These are phyloP conservation scores for Populus nigra DNA, from an alignment of 345 rosid genomes.

Conservation along the genomic window DNA sequence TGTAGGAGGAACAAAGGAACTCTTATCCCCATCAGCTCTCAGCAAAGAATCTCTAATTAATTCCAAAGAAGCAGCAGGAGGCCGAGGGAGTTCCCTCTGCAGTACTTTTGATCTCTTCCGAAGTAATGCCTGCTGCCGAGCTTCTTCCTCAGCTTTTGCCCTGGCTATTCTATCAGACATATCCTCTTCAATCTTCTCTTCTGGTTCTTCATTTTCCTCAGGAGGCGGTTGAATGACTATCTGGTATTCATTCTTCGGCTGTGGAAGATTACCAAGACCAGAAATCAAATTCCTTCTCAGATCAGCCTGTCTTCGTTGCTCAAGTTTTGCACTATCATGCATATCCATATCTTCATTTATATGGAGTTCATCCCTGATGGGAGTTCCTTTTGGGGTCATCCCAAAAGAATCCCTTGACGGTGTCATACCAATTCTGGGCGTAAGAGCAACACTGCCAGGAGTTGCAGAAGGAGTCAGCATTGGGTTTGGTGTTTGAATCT, in stretches of 20 bases:
- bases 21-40: conserved; percentile 83
- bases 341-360: conserved; percentile 91
- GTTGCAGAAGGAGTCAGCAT: conserved; percentile 90
- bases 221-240: conserved; percentile 74
- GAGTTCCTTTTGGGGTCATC: conserved; percentile 90
- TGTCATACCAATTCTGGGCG: conserved; percentile 92
- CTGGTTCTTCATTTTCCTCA: conserved; percentile 83
- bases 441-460: conserved; percentile 72
- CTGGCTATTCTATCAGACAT: conserved; percentile 93
- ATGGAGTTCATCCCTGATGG: conserved; percentile 92
- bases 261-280: conserved; percentile 85
- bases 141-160: conserved; percentile 94
- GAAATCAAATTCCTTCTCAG: conserved; percentile 66
- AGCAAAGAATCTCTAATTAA: conserved; percentile 74
- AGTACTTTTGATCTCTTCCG: conserved; percentile 95
- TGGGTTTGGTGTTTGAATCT: conserved; percentile 89
- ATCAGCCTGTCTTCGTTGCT: conserved; percentile 77
- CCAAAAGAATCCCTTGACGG: conserved; percentile 88
- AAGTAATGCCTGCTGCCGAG: conserved; percentile 72
- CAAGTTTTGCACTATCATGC: conserved; percentile 69
- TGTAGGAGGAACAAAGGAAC: conserved; percentile 90
- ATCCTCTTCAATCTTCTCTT: conserved; percentile 95
- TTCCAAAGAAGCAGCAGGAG: conserved; percentile 85
- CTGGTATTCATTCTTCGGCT: conserved; percentile 91
- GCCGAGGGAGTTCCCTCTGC: conserved; percentile 97